Conservation (phyloP, 2,329 filamentous ascomycete species). For the Alternaria sp. region DNA sequence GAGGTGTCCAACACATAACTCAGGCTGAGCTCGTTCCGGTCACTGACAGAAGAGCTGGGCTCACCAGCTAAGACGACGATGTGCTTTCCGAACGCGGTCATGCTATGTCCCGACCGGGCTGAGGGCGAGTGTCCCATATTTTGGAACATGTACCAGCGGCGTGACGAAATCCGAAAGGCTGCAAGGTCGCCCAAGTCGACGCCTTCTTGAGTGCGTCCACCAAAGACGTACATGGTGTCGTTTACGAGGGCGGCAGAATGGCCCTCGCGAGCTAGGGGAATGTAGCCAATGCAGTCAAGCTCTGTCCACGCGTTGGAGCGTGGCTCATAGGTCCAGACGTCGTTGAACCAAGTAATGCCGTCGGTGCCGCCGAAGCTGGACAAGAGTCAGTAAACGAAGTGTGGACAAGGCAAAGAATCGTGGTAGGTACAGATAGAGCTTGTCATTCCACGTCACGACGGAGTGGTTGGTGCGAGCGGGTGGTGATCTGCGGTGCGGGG, state of each 20-base stretch:
- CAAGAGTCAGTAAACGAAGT: slow-evolving; percentile 20
- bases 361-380: slow-evolving; percentile 95
- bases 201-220: slow-evolving; percentile 92
- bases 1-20: slow-evolving; percentile 92
- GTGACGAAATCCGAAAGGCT: slow-evolving; percentile 80
- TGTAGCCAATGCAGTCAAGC: slow-evolving; percentile 96
- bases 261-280: slow-evolving; percentile 90
- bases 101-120: slow-evolving; percentile 92
- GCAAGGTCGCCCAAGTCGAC: slow-evolving; percentile 91
- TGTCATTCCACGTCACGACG: slow-evolving; percentile 89
- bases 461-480: slow-evolving; percentile 95
- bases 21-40: slow-evolving; percentile 84
- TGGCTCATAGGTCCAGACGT: slow-evolving; percentile 96
- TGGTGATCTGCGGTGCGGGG: slow-evolving; percentile 63
- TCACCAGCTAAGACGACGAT: slow-evolving; percentile 93
- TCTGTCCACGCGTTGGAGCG: slow-evolving; percentile 82
- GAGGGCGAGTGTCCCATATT: slow-evolving; percentile 98
- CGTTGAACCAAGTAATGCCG: slow-evolving; percentile 96
- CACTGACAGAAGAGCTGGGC: slow-evolving; percentile 83
- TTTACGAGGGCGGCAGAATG: slow-evolving; percentile 93
- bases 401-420: slow-evolving; percentile 60
- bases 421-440: slow-evolving; percentile 74
- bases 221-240: slow-evolving; percentile 99
- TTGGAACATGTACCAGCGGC: slow-evolving; percentile 98
- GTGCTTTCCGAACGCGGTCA: slow-evolving; percentile 93